Percentiles rank a stretch among this genome's conserved stretches.
Evolutionary conservation across 1,139 yeast species (phyloP).

Genomic region (Saccharomyces hybrid): DNA sequence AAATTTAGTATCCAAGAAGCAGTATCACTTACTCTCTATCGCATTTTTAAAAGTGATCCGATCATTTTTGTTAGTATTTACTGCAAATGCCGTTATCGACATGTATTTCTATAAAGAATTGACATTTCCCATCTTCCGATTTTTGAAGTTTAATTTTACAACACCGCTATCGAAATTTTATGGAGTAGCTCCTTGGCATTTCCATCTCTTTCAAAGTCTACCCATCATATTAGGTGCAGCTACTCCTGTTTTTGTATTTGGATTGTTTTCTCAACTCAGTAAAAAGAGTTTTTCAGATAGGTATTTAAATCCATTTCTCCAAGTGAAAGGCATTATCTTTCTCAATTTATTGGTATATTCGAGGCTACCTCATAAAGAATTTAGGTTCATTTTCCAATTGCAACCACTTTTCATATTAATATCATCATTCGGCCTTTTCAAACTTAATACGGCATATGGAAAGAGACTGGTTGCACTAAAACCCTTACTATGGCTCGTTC

Average conservation of each 20-base stretch:
- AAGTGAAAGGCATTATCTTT: slow-evolving; percentile 30
- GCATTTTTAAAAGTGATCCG: slow-evolving; percentile 27
- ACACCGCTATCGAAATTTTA: slow-evolving; percentile 73
- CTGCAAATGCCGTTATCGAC: slow-evolving; percentile 44
- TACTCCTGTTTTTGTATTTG: slow-evolving; percentile 52
- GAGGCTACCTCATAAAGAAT: slow-evolving; percentile 73
- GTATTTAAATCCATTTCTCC: slow-evolving; percentile 13
- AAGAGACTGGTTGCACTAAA: neutral
- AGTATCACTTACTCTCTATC: slow-evolving; percentile 10
- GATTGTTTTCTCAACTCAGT: slow-evolving; percentile 24
- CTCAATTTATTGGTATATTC: slow-evolving; percentile 53
- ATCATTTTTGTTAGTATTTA: slow-evolving; percentile 29
- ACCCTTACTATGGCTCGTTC: slow-evolving; percentile 11
- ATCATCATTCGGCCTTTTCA: slow-evolving; percentile 33
- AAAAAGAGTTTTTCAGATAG: slow-evolving; percentile 1
- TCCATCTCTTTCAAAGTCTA: slow-evolving; percentile 73
- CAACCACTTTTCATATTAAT: slow-evolving; percentile 60
- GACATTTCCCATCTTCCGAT: slow-evolving; percentile 61
- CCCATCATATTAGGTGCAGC: slow-evolving; percentile 67
- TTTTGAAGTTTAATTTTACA: slow-evolving; percentile 67
- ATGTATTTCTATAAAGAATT: slow-evolving; percentile 49
- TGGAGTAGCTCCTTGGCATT: slow-evolving; percentile 81
- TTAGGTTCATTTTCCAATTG: slow-evolving; percentile 77
- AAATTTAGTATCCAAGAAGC: slow-evolving; percentile 13
- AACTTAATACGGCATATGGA: slow-evolving; percentile 6